Evolutionary conservation across 169 alveolate genomes (phyloP).

Genomic region (Plasmodium chabaudi): DNA sequence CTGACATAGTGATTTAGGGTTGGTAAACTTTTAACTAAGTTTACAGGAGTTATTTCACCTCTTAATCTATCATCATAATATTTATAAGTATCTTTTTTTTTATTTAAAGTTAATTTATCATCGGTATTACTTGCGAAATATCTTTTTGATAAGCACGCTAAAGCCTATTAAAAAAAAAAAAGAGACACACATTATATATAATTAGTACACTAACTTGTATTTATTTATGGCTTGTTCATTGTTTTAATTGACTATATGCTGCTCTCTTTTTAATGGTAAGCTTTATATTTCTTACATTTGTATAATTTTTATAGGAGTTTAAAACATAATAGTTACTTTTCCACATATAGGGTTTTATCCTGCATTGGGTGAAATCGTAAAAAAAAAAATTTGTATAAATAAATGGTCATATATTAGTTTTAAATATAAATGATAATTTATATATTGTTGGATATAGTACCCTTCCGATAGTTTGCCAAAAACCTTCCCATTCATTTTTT

Average conservation of each 20-base stretch:
- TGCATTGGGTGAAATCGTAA: slow-evolving; percentile 4
- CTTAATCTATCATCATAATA: slow-evolving; percentile 40
- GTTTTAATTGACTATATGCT: neutral
- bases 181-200: neutral
- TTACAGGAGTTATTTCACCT: slow-evolving; percentile 46
- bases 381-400: neutral
- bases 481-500: slow-evolving; percentile 43
- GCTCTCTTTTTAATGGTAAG: neutral
- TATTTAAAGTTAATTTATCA: neutral
- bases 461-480: slow-evolving; percentile 54
- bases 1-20: slow-evolving; percentile 75
- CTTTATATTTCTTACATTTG: slow-evolving; percentile 16
- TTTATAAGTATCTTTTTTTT: slow-evolving; percentile 44
- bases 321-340: slow-evolving; percentile 7
- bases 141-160: slow-evolving; percentile 29
- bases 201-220: neutral
- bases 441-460: slow-evolving; percentile 9
- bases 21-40: slow-evolving; percentile 53
- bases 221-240: neutral
- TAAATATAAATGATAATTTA: neutral
- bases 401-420: neutral
- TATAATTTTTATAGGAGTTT: slow-evolving; percentile 20
- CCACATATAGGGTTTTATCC: slow-evolving; percentile 56
- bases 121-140: slow-evolving; percentile 14
- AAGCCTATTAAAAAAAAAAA: slow-evolving; percentile 13